Evolutionary conservation across 2,329 filamentous ascomycete genomes (phyloP), one percentile per base, ranked within the genome.

Genomic region (Epichloe elymi): DNA sequence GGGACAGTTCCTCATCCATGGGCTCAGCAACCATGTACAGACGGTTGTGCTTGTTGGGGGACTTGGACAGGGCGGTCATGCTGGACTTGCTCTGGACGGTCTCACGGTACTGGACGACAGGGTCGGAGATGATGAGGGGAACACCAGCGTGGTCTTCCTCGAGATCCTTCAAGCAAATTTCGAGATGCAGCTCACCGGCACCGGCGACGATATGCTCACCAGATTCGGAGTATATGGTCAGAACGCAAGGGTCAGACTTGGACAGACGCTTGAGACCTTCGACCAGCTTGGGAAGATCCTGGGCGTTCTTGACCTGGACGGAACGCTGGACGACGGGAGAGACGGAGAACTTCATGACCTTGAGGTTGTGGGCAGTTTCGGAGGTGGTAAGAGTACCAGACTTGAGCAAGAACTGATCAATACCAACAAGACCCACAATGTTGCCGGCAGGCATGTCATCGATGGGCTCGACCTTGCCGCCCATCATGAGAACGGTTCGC

Each of bases 331-430:
- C 93, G 76, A 98, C 93, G 65, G 93, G 93, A 55, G 93, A 97
- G 71, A 98, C 93, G 68, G 93, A 98, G 86, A 98, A 98, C 82
- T 96, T 97, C 93, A 98, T 98, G 77, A 98, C 93, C 86, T 97
- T 97, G 67, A 98, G 78, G 85, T 98, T 98, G 86, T 98, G 93
- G 70, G 93, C 91, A 60, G 88, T 94, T 63, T 98, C 93, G 70
- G 80, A 84, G 70, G 91, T 97, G 75, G 90, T 95, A 65, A 98
- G 86, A 67, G 93, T 98, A 86, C 93, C 93, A 71, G 93, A 97
- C 86, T 98, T 98, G 80, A 98, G 89, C 80, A 98, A 80, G 88
- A 97, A 98, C 83, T 98, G 93, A 73, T 98, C 93, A 65, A 98
- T 88, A 85, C 93, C 93, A 69, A 98, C 93, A 66, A 98, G 82